Conservation (phyloP, 225 moss, liverwort and hornwort species). For the Bryum argenteum region DNA sequence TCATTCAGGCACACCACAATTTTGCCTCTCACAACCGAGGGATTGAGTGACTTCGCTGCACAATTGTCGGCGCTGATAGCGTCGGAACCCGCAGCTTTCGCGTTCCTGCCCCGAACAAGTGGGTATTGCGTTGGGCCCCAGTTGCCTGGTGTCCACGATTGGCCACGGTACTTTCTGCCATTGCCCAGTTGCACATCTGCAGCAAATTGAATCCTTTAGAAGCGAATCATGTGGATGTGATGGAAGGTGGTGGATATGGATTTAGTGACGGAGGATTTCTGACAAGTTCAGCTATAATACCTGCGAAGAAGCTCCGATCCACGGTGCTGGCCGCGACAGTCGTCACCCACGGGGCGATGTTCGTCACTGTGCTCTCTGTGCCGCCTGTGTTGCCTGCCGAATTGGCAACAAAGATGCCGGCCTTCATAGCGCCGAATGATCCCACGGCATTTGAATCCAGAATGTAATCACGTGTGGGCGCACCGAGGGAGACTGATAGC, state of each 20-base stretch:
- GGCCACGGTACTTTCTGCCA: not conserved
- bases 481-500: constrained; percentile 61
- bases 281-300: not conserved
- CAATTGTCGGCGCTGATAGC: not conserved
- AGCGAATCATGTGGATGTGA: no score
- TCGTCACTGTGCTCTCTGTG: constrained; percentile 31
- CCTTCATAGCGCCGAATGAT: constrained; percentile 61
- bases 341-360: constrained; percentile 64
- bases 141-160: constrained; percentile 32
- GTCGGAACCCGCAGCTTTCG: fast-evolving
- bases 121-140: not conserved
- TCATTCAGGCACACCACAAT: constrained; percentile 46
- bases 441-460: constrained; percentile 42
- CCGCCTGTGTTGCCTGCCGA: constrained; percentile 67
- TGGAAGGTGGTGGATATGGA: no score
- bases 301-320: constrained; percentile 62
- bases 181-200: constrained; percentile 48
- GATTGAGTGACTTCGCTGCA: constrained; percentile 1
- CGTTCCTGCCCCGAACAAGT: not conserved
- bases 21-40: constrained; percentile 46
- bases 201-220: no score
- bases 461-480: not conserved
- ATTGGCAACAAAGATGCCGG: constrained; percentile 58
- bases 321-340: constrained; percentile 71
- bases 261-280: no score